Evolutionary conservation across 805 yeast genomes (phyloP), one percentile per base, ranked within the genome.

Genomic region (Candida awuae): DNA sequence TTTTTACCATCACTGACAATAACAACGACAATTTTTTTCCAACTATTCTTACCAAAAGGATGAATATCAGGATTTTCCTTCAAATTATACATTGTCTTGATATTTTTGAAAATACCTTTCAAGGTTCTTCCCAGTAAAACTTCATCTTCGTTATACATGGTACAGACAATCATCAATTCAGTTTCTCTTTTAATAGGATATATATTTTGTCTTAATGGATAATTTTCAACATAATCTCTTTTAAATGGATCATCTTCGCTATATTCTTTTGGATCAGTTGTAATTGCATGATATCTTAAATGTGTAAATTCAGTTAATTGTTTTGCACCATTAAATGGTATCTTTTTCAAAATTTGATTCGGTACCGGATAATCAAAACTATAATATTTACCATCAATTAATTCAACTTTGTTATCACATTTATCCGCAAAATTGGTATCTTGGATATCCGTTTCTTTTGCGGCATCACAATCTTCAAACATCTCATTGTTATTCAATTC

Each of bases 141-240:
- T 45, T 88, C 96, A 53, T 80, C 84, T 61, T 88, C 97, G 51
- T 88, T 87, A 65, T 85, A 88, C 74, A 88, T 78, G n/a, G 97
- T 88, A 41, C 88, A 70, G 37, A 85, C 90, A 41, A 87, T 76
- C 74, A 86, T 68, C 25, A 88, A 65, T 58, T 90, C 97, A 1
- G 96, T 88, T 46, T 73, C 72, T 45, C 97, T 73, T 4, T 85
- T 84, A 21, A 74, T 75, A 31, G 68, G 62, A 55, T 84, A 90
- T 47, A 84, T 71, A 31, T 77, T 74, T 52, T 84, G 97, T 53
- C 98, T 74, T 29, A 88, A 66, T 2, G 63, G 63, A 37, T 58
- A 57, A 23, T 54, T 52, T 20, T 52, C 54, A 28, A 58, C 52
- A 41, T 53, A 52, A 12, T 40, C 39, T 17, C 38, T 42, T 15